Conservation (phyloP, 164 flowering plant species). For the Berberis thunbergii region DNA sequence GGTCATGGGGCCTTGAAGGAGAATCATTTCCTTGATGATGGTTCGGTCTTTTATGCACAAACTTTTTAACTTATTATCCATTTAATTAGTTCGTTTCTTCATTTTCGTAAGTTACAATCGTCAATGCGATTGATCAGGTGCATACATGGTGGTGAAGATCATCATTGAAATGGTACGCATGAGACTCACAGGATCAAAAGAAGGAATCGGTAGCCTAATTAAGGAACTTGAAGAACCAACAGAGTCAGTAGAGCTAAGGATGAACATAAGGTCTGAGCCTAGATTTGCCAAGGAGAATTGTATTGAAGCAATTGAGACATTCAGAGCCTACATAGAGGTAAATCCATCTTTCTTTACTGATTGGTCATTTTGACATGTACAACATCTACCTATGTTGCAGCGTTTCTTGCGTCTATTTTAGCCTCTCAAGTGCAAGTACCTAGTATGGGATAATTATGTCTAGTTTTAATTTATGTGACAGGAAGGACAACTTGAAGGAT, state of each 20-base stretch:
- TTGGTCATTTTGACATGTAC: too few relatives aligned
- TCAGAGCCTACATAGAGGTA: constrained; percentile 60
- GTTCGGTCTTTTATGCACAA: constrained; percentile 19
- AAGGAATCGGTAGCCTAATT: constrained; percentile 77
- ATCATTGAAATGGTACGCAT: constrained; percentile 89
- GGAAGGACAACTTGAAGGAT: constrained; percentile 67
- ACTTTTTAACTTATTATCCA: too few relatives aligned
- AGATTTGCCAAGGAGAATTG: constrained; percentile 63
- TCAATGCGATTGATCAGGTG: constrained; percentile 34
- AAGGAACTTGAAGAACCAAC: constrained; percentile 76
- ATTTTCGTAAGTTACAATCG: background rate
- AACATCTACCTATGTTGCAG: too few relatives aligned
- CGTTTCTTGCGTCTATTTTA: background rate
- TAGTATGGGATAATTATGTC: background rate
- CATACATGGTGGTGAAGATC: constrained; percentile 91
- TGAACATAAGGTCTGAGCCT: constrained; percentile 58
- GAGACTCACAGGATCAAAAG: constrained; percentile 65
- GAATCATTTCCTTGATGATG: constrained; percentile 85
- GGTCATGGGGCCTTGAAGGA: constrained; percentile 95
- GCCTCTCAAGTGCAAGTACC: background rate
- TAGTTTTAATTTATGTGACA: constrained; percentile 1
- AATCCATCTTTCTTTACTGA: too few relatives aligned
- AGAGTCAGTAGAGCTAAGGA: constrained; percentile 66
- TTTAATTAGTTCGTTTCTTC: background rate
- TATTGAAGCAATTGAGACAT: constrained; percentile 54